Evolutionary conservation across 129 eudicot species (phyloP).

Genomic region (Saposhnikovia divaricata): DNA sequence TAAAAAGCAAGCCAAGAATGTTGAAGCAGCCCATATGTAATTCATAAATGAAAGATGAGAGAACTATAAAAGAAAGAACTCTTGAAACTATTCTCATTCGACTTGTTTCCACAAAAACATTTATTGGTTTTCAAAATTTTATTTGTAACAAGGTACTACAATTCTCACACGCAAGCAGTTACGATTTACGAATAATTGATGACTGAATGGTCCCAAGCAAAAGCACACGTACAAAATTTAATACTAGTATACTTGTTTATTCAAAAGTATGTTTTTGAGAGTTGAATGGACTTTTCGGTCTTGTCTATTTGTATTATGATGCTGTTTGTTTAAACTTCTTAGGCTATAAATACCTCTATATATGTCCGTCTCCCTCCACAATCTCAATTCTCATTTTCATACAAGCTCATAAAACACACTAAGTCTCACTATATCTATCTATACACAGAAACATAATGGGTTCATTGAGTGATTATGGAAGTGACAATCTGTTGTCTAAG

Average conservation of each 20-base stretch:
- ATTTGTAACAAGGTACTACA: too few relatives aligned
- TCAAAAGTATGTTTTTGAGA: background rate
- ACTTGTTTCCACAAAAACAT: background rate
- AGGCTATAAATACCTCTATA: background rate
- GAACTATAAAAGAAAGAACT: background rate
- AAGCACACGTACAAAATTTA: background rate
- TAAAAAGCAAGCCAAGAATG: background rate
- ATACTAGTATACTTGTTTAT: background rate
- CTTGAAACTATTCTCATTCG: background rate
- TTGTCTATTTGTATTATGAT: background rate
- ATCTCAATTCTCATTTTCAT: background rate
- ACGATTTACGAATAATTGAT: constrained; percentile 2
- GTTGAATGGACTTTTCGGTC: constrained; percentile 5
- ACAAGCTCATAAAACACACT: background rate
- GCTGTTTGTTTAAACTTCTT: background rate
- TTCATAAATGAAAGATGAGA: background rate
- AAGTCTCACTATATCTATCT: background rate
- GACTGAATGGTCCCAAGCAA: background rate
- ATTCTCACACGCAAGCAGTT: constrained; percentile 19
- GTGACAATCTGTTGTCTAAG: constrained; percentile 36
- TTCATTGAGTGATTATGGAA: background rate
- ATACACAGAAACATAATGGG: background rate
- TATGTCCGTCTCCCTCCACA: background rate
- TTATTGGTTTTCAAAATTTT: background rate
- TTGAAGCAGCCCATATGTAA: constrained; percentile 8